These are phyloP conservation scores for Trematosphaeria pertusa DNA, from an alignment of 2,329 filamentous ascomycete species.

Conservation along the genomic window DNA sequence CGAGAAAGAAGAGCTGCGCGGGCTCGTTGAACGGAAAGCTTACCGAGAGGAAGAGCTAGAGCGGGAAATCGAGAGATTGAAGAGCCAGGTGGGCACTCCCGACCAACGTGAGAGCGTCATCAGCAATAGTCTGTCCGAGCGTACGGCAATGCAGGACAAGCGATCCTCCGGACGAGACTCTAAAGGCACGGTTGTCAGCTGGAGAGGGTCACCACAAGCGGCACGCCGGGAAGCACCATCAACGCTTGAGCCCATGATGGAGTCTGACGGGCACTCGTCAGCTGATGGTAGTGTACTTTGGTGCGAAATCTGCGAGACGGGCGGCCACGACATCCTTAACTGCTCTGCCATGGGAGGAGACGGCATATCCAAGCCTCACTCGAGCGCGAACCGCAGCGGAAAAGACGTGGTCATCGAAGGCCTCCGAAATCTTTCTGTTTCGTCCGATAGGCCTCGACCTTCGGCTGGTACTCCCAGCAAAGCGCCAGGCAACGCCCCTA, in stretches of 20 bases:
- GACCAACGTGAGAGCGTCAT: conserved; percentile 62
- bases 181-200: conserved; percentile 68
- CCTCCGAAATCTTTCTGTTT: conserved; percentile 42
- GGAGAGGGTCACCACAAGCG: conserved; percentile 51
- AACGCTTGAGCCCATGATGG: conserved; percentile 71
- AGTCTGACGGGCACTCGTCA: conserved; percentile 64
- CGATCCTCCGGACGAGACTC: conserved; percentile 70
- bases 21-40: conserved; percentile 74
- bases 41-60: conserved; percentile 84
- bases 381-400: conserved; percentile 26
- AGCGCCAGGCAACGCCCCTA: conserved; percentile 44
- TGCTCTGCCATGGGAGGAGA: conserved; percentile 85
- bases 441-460: conserved; percentile 36
- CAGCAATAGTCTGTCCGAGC: conserved; percentile 58
- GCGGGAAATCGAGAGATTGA: conserved; percentile 73
- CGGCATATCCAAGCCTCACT: conserved; percentile 38
- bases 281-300: conserved; percentile 77
- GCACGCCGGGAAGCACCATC: conserved; percentile 45
- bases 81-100: conserved; percentile 40
- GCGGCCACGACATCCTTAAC: conserved; percentile 90
- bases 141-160: conserved; percentile 56
- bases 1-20: conserved; percentile 80
- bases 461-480: conserved; percentile 40
- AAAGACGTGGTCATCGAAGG: conserved; percentile 43
- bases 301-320: conserved; percentile 95